Percentiles rank a stretch among this genome's conserved stretches.
Evolutionary conservation across 768 basidiomycete species (phyloP).

Genomic region (Tulasnella sp.): DNA sequence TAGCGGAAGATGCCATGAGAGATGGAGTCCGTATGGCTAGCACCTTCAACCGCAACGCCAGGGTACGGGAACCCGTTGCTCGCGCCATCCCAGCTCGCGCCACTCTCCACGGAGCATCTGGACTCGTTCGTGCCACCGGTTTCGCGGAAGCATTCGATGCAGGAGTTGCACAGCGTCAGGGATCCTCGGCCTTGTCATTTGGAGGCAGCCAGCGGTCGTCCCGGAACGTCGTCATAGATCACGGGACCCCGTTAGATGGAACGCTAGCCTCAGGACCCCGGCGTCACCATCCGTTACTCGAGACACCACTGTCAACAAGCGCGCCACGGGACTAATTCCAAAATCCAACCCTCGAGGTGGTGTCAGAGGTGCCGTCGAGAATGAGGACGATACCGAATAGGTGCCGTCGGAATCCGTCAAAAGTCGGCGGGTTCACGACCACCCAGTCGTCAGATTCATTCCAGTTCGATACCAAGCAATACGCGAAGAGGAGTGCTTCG

Average conservation of each 20-base stretch:
- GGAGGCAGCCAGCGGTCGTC: background rate
- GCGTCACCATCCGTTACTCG: background rate
- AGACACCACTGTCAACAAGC: background rate
- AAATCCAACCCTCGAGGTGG: background rate
- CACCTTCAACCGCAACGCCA: background rate
- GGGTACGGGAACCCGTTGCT: background rate
- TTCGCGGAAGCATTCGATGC: background rate
- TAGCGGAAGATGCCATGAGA: background rate
- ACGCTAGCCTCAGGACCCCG: background rate
- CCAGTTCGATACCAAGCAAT: background rate
- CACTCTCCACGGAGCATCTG: background rate
- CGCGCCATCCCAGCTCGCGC: background rate
- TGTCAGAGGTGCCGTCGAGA: background rate
- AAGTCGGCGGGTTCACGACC: background rate
- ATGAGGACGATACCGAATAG: background rate
- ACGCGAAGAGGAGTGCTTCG: background rate
- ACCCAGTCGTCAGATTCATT: background rate
- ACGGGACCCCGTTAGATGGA: background rate
- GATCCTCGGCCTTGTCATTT: background rate
- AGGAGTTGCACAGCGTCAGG: background rate
- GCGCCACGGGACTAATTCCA: background rate
- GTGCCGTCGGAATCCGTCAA: background rate
- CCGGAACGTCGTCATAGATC: background rate
- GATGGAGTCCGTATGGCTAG: background rate
- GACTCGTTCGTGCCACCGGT: background rate